Evolutionary conservation across 1,139 yeast species (phyloP), one percentile per base, ranked within the genome.

Genomic region (Yarrowia galli): DNA sequence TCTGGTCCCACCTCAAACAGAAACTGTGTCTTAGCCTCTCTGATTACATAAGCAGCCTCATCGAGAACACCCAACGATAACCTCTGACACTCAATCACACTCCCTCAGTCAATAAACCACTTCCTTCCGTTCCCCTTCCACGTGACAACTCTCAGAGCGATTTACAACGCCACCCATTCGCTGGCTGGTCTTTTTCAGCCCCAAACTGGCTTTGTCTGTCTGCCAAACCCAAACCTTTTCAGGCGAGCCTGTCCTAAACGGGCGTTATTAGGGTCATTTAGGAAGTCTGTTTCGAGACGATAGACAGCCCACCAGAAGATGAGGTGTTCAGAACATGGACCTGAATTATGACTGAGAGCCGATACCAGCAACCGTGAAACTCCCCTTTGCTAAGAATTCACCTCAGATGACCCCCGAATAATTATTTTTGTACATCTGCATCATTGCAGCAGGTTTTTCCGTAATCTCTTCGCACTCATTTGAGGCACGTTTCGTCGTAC

Each of bases 401-500:
- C n/a, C 9, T n/a, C n/a, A 4, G 13, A 8, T 18, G n/a, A 15
- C 35, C 35, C 22, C 53, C 9, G 10, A 28, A 25, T 16, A 28
- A 16, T 1, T 48, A 25, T 15, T 18, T 20, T 28, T 32, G 2
- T 8, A 2, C 18, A n/a, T 5, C 18, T 35, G 42, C 56, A 51
- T 25, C 40, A 20, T 6, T 51, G 56, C 56, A 35, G 60, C 60
- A 53, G 20, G 43, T 53, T 53, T 53, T 53, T 53, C 60, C 45
- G 32, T 18, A 15, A 22, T 36, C 32, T 53, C 32, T 22, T 36
- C 9, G 18, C 60, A 36, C 60, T 36, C 60, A 20, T 22, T 53
- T 53, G 60, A 53, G 40, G 60, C 60, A 53, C 60, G 32, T 36
- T 53, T 10, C 3, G 12, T 28, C 10, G 40, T 25, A 46, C 32